Evolutionary conservation across 805 yeast species (phyloP), one percentile per base, ranked within the genome.

Genomic region (Yamadazyma tumulicola): DNA sequence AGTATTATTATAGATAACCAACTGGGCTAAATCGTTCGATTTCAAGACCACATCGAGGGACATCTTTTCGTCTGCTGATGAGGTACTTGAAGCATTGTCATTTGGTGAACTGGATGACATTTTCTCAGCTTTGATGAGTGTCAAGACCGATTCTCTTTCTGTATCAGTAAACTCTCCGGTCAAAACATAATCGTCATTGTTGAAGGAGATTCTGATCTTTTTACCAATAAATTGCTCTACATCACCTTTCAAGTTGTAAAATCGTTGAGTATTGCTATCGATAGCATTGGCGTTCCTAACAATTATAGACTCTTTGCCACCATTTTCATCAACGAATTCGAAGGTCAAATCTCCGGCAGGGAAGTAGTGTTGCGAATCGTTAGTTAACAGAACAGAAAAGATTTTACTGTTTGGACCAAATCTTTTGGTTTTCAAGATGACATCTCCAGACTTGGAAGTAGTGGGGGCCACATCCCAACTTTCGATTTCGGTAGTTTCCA

Each of bases 1-100:
- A 1, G 64, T 45, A 35, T 49, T 54, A 45, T 66, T 66, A 13
- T 50, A 46, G 21, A 66, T 42, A 14, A 51, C 46, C 8, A 61
- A 43, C 28, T 60, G 67, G 2, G 65, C 54, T 51, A 62, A 46
- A 4, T 47, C 43, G 16, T 44, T 47, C 3, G 65, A 51, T 32
- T 61, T 61, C 10, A 67, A 62, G 19, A 52, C 48, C 14, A 62
- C 43, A 7, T 52, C 40, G 10, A 57, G 49, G 10, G 22, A 29
- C n/a, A 29, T 11, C 7, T 4, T 4, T 20, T 29, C 32, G 5
- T 29, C 23, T 7, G 7, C 7, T n/a, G n/a, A n/a, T n/a, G n/a
- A n/a, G n/a, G n/a, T n/a, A n/a, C n/a, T n/a, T n/a, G n/a, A n/a
- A 12, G n/a, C 29, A 13, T 11, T 7, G 22, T 29, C 18, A 13